Conservation (phyloP, 225 moss, liverwort and hornwort species). For the Ulota crispa region DNA sequence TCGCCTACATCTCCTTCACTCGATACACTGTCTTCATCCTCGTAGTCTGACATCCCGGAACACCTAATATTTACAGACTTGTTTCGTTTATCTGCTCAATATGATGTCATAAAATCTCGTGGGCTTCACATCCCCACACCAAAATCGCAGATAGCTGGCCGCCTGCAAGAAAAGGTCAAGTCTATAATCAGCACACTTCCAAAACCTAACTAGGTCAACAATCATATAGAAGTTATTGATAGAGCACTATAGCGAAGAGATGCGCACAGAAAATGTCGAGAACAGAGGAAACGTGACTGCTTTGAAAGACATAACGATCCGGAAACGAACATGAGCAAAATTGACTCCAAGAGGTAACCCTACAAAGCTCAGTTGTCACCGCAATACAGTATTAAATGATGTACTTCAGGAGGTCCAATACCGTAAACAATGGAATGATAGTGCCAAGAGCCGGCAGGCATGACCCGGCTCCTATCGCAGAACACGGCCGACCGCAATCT, state of each 20-base stretch:
- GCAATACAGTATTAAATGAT: background rate
- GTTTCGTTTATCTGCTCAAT: slow-evolving; percentile 27
- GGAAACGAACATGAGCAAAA: background rate
- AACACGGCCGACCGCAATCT: slow-evolving; percentile 12
- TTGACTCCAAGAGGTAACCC: slow-evolving; percentile 15
- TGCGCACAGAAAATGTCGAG: background rate
- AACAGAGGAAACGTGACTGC: background rate
- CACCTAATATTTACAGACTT: slow-evolving; percentile 39
- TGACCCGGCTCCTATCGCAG: slow-evolving; percentile 19
- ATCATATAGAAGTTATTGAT: background rate
- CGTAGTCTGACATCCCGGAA: slow-evolving; percentile 78
- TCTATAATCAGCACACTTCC: slow-evolving; percentile 5
- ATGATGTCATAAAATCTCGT: slow-evolving; percentile 5
- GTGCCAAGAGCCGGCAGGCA: background rate
- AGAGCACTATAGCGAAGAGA: background rate
- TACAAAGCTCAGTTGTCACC: slow-evolving; percentile 21
- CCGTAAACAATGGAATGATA: slow-evolving; percentile 13
- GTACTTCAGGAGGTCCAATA: background rate
- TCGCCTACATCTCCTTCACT: slow-evolving; percentile 58
- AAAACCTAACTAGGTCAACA: slow-evolving; percentile 18
- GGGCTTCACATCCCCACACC: slow-evolving; percentile 31
- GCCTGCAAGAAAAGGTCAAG: slow-evolving; percentile 32
- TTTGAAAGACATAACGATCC: slow-evolving; percentile 1
- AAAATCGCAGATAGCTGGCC: slow-evolving; percentile 23
- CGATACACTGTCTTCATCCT: slow-evolving; percentile 67